Percentiles rank a stretch among this genome's conserved stretches.
Conservation (phyloP, 2,329 filamentous ascomycete genomes). For the Sarocladium oryzae region DNA sequence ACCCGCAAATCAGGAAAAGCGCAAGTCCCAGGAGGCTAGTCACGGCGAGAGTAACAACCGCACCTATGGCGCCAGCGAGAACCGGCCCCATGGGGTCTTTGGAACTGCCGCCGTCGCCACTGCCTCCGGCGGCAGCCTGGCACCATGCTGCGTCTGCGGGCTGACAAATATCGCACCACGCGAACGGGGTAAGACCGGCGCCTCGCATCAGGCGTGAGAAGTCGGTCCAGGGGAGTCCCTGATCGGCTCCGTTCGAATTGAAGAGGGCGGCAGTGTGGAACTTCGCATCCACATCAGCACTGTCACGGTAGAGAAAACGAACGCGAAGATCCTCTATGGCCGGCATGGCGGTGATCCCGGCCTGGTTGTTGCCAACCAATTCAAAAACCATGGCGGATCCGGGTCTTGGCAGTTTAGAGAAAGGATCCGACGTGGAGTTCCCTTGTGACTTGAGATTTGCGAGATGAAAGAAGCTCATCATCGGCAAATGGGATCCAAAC, state of each 20-base stretch:
- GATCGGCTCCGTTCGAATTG: conserved; percentile 21
- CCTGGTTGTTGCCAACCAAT: conserved; percentile 29
- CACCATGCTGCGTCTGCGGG: conserved; percentile 32
- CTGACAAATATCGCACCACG: conserved; percentile 41
- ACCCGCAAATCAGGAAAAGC: conserved; percentile 26
- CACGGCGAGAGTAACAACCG: conserved; percentile 30
- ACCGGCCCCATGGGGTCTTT: conserved; percentile 19
- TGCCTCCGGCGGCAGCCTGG: conserved; percentile 8
- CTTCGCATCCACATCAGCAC: conserved; percentile 28
- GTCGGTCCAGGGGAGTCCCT: conserved; percentile 29
- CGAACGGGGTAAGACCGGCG: conserved; percentile 25
- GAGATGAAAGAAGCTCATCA: conserved; percentile 49
- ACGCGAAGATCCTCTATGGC: conserved; percentile 37
- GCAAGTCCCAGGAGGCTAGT: conserved; percentile 25
- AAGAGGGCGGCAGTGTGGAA: conserved; percentile 37
- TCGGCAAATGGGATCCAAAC: conserved; percentile 48
- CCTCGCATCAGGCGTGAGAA: conserved; percentile 32
- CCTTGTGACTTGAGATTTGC: conserved; percentile 38
- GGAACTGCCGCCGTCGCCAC: background rate
- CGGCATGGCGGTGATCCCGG: conserved; percentile 19
- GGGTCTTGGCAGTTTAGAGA: conserved; percentile 50
- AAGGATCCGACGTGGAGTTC: conserved; percentile 35
- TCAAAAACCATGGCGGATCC: conserved; percentile 74
- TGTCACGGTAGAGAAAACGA: conserved; percentile 51
- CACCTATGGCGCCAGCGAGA: conserved; percentile 41